These are phyloP conservation scores for Entomortierella parvispora DNA, from an alignment of 192 early-diverging fungal species.

Conservation along the genomic window DNA sequence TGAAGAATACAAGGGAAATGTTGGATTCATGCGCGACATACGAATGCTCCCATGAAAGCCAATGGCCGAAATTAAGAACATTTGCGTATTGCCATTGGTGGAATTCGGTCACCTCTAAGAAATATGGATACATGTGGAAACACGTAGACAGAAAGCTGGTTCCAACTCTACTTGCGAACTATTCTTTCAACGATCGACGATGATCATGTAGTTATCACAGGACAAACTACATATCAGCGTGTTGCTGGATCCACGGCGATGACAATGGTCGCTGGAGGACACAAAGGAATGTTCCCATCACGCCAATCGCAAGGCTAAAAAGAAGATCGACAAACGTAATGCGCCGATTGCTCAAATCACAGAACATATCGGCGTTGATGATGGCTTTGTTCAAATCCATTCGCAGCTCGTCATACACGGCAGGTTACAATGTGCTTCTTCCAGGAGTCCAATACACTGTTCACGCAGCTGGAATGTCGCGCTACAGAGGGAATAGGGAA, in stretches of 20 bases:
- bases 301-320: background rate
- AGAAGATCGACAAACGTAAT: background rate
- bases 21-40: too few relatives aligned
- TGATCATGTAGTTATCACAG: background rate
- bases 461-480: background rate
- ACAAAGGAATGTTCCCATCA: background rate
- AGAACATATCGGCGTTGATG: too few relatives aligned
- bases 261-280: background rate
- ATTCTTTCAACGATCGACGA: background rate
- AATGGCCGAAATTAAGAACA: too few relatives aligned
- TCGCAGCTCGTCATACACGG: background rate
- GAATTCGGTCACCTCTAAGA: background rate
- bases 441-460: background rate
- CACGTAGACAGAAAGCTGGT: background rate
- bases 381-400: background rate
- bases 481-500: background rate
- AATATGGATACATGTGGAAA: background rate
- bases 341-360: too few relatives aligned
- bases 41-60: too few relatives aligned
- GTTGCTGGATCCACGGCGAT: background rate
- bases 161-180: background rate
- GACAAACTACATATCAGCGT: background rate
- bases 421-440: background rate
- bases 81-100: conserved; percentile 4
- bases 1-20: too few relatives aligned